Conservation (phyloP, 2,329 filamentous ascomycete species). For the Monilinia polystroma region DNA sequence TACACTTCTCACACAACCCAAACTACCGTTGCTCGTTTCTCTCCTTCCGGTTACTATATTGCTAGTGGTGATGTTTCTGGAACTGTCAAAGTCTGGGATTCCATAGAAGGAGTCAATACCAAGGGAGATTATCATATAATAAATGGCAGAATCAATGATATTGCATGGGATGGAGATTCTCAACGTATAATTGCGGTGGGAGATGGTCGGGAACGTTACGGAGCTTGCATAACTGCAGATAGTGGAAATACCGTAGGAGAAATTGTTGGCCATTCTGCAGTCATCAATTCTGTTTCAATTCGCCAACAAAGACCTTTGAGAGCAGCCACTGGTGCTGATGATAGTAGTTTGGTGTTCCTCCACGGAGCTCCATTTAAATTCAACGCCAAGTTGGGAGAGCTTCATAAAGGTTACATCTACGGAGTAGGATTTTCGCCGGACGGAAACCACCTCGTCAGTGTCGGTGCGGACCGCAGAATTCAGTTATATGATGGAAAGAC, state of each 20-base stretch:
- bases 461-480: slow-evolving; percentile 88
- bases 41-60: slow-evolving; percentile 91
- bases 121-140: slow-evolving; percentile 94
- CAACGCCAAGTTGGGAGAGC: slow-evolving; percentile 72
- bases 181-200: slow-evolving; percentile 96
- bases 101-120: slow-evolving; percentile 77
- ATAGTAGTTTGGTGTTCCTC: slow-evolving; percentile 86
- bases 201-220: slow-evolving; percentile 89
- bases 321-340: slow-evolving; percentile 88
- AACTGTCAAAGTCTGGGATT: slow-evolving; percentile 88
- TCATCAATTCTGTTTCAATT: slow-evolving; percentile 88
- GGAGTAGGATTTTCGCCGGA: slow-evolving; percentile 89
- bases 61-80: slow-evolving; percentile 88
- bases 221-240: slow-evolving; percentile 91
- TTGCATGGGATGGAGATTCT: slow-evolving; percentile 96
- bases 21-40: slow-evolving; percentile 90
- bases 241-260: slow-evolving; percentile 96
- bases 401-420: slow-evolving; percentile 87
- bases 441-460: slow-evolving; percentile 76
- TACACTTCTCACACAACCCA: slow-evolving; percentile 87
- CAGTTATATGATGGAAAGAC: slow-evolving; percentile 97
- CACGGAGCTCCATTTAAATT: slow-evolving; percentile 97
- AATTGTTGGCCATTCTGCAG: slow-evolving; percentile 85
- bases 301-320: slow-evolving; percentile 86
- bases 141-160: slow-evolving; percentile 89